Conservation (phyloP, 2,329 filamentous ascomycete genomes). For the Fusarium hostae region DNA sequence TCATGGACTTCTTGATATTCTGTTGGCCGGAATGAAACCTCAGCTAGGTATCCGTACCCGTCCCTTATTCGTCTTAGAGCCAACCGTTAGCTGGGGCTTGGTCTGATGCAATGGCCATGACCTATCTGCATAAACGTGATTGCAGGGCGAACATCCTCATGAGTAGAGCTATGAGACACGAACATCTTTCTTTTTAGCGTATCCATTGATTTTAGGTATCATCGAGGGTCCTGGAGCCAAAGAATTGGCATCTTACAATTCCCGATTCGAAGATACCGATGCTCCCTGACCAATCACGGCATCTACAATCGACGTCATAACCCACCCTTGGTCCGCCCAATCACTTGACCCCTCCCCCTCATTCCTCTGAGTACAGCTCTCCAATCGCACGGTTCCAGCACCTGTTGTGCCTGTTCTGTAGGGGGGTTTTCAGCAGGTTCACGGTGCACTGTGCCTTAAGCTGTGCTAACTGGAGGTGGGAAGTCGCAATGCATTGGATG, state of each 20-base stretch:
- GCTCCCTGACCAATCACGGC: constrained; percentile 28
- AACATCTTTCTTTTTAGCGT: not conserved
- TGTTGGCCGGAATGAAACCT: not conserved
- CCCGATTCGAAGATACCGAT: constrained; percentile 13
- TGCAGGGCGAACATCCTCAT: not conserved
- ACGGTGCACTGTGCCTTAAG: not conserved
- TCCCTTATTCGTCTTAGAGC: not conserved
- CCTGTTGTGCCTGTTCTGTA: constrained; percentile 8
- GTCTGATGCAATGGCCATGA: not conserved
- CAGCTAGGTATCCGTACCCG: not conserved
- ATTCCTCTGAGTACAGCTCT: constrained; percentile 10
- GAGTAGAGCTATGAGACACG: not conserved
- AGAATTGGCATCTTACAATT: not conserved
- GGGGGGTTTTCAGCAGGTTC: constrained; percentile 2
- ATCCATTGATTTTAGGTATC: not conserved
- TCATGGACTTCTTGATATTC: not conserved
- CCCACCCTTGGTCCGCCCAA: constrained; percentile 28
- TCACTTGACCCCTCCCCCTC: constrained; percentile 40
- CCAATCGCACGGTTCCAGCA: constrained; percentile 2
- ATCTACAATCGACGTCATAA: constrained; percentile 37
- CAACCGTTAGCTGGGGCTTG: not conserved
- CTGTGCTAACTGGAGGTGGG: not conserved
- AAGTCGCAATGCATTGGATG: constrained; percentile 14
- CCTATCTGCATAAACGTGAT: not conserved
- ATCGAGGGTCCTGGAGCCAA: not conserved